phyloP scores from a whole-genome alignment of 495 filamentous ascomycete genomes.

The Lichina pygmaea region DNA sequence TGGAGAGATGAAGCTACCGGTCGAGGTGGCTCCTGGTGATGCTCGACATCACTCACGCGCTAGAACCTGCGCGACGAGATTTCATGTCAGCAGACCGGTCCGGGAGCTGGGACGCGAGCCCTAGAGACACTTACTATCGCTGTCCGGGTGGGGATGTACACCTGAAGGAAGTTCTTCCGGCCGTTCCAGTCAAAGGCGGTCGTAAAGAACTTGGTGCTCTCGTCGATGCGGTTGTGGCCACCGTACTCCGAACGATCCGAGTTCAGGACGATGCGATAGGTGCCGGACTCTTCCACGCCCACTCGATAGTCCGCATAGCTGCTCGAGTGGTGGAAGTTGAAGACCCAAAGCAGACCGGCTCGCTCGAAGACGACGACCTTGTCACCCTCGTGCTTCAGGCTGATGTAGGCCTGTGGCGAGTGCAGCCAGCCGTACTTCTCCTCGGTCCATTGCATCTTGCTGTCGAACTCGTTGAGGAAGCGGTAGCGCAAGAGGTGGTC shows the following conservation, averaged over 20 bases:
- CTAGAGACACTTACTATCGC: conserved; percentile 40
- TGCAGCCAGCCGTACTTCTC: conserved; percentile 84
- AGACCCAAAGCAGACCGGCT: conserved; percentile 70
- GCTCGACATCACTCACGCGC: conserved; percentile 15
- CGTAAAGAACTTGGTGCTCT: conserved; percentile 66
- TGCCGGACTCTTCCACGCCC: conserved; percentile 59
- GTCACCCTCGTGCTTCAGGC: conserved; percentile 78
- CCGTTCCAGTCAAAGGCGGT: conserved; percentile 74
- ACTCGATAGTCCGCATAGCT: conserved; percentile 86
- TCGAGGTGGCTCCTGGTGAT: too few species aligned
- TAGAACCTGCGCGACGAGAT: conserved; percentile 16
- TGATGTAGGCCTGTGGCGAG: conserved; percentile 65
- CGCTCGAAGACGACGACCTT: conserved; percentile 94
- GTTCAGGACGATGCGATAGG: conserved; percentile 71
- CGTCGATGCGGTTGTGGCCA: conserved; percentile 49
- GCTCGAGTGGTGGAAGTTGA: conserved; percentile 78
- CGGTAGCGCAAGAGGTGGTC: conserved; percentile 67
- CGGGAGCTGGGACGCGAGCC: background rate
- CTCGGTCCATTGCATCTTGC: conserved; percentile 66
- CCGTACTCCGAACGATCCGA: conserved; percentile 55
- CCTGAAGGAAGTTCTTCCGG: conserved; percentile 65
- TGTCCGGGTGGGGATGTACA: conserved; percentile 69
- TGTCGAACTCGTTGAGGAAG: conserved; percentile 87
- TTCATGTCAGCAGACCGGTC: background rate
- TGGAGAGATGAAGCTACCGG: too few species aligned